A percentile compares a stretch with the other conserved stretches of the same genome.
These are phyloP conservation scores for Globisporangium sylvaticum DNA, from an alignment of 352 stramenopile genomes.

Conservation along the genomic window DNA sequence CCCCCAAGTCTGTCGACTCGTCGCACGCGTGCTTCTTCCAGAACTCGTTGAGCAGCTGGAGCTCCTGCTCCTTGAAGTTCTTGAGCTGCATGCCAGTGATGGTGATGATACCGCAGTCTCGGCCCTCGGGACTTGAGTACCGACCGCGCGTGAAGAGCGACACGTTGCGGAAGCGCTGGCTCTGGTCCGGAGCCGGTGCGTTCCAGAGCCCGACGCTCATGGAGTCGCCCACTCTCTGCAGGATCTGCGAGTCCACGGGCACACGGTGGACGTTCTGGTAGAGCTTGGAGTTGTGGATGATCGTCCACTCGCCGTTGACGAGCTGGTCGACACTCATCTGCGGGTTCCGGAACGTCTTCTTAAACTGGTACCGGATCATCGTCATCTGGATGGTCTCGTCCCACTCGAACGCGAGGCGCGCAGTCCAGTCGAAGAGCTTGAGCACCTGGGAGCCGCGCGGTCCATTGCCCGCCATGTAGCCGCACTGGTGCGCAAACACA, in stretches of 20 bases:
- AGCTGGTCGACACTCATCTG: not conserved
- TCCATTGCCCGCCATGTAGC: not conserved
- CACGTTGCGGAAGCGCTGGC: constrained; percentile 6
- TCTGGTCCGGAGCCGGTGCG: constrained; percentile 1
- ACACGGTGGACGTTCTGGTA: constrained; percentile 11
- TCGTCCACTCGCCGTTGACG: not conserved
- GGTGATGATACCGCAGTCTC: not conserved
- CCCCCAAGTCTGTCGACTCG: not conserved
- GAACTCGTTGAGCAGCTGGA: constrained; percentile 1
- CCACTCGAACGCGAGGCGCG: not conserved
- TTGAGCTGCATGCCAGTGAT: constrained; percentile 8
- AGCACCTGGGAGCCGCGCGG: not conserved
- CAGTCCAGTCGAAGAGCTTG: constrained; percentile 4
- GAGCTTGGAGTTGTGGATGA: not conserved
- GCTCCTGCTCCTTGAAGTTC: constrained; percentile 8
- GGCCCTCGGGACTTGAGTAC: not conserved
- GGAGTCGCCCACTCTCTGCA: not conserved
- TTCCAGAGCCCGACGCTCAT: constrained; percentile 9
- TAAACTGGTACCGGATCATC: constrained; percentile 8
- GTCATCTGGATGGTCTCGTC: not conserved
- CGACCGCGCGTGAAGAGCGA: constrained; percentile 4
- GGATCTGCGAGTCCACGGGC: constrained; percentile 5
- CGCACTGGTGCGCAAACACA: not conserved
- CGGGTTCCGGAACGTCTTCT: constrained; percentile 8
- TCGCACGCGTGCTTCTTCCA: not conserved